phyloP scores from a whole-genome alignment of 2,329 filamentous ascomycete species.

The Gremmenia infestans region DNA sequence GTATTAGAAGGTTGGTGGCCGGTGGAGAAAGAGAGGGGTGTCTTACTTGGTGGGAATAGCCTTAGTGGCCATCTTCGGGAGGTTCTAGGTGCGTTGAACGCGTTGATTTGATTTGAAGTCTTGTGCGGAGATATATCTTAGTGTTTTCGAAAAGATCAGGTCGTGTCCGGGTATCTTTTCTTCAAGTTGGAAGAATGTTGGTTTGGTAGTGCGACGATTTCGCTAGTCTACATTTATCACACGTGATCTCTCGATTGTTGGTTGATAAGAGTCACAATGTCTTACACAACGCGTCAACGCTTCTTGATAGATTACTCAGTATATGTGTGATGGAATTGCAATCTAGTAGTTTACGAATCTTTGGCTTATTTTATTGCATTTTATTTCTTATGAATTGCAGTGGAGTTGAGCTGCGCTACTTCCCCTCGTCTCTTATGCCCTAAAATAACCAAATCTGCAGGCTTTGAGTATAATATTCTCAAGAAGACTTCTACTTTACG shows the following conservation, averaged over 20 bases:
- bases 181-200: background rate
- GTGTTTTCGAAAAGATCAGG: too few species aligned
- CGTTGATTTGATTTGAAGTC: background rate
- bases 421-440: slow-evolving; percentile 8
- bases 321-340: background rate
- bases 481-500: background rate
- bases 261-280: background rate
- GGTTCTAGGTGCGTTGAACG: slow-evolving; percentile 25
- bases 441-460: slow-evolving; percentile 11
- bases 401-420: slow-evolving; percentile 10
- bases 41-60: background rate
- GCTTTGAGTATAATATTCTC: slow-evolving; percentile 1
- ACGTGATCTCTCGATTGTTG: too few species aligned
- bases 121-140: background rate
- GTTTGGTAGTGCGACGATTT: background rate
- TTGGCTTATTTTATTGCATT: slow-evolving; percentile 5
- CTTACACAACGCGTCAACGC: background rate
- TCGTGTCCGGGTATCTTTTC: too few species aligned
- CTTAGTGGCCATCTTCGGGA: slow-evolving; percentile 40
- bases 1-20: slow-evolving; percentile 17
- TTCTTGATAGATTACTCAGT: background rate
- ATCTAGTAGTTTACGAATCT: slow-evolving; percentile 3
- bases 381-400: slow-evolving; percentile 9
- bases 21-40: slow-evolving; percentile 6
- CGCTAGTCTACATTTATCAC: background rate